A percentile compares a stretch with the other conserved stretches of the same genome.
Conservation (phyloP, 202 grass and related monocot species). For the Setaria italica region DNA sequence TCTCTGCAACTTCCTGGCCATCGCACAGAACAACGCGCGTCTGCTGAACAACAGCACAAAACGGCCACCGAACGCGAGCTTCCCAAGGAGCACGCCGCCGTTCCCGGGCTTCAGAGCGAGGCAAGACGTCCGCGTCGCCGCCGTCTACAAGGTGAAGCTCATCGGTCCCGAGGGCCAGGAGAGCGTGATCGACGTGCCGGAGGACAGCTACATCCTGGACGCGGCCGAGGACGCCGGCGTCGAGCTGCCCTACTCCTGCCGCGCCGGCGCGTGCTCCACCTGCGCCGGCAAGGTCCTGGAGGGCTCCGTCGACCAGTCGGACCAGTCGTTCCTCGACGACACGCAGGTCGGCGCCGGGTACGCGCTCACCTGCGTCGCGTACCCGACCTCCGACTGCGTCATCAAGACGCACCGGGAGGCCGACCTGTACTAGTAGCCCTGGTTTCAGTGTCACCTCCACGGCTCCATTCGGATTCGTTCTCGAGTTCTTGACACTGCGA, state of each 20-base stretch:
- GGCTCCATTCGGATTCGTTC: not conserved
- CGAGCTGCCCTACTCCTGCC: constrained; percentile 56
- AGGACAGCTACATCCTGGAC: constrained; percentile 65
- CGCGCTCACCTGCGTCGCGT: constrained; percentile 65
- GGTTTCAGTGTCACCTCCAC: not conserved
- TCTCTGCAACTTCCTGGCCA: constrained; percentile 39
- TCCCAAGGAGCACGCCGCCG: not conserved
- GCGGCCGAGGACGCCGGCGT: constrained; percentile 45
- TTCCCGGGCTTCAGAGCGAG: not conserved
- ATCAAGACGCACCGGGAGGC: constrained; percentile 59
- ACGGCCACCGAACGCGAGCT: not conserved
- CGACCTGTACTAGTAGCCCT: constrained; percentile 32
- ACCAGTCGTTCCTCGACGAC: constrained; percentile 61
- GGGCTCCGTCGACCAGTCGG: constrained; percentile 62
- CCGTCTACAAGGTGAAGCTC: constrained; percentile 63
- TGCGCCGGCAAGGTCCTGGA: constrained; percentile 55
- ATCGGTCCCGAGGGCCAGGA: constrained; percentile 51
- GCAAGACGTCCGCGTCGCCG: constrained; percentile 31
- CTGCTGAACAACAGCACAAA: constrained; percentile 4
- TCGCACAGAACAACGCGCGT: not conserved
- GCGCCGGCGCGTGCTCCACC: constrained; percentile 56
- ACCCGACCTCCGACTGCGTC: constrained; percentile 58
- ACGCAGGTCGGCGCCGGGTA: constrained; percentile 47
- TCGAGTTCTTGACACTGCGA: not conserved
- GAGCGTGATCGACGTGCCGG: constrained; percentile 46